Conservation (phyloP, 306 rosid species). For the Dalbergia oliveri region DNA sequence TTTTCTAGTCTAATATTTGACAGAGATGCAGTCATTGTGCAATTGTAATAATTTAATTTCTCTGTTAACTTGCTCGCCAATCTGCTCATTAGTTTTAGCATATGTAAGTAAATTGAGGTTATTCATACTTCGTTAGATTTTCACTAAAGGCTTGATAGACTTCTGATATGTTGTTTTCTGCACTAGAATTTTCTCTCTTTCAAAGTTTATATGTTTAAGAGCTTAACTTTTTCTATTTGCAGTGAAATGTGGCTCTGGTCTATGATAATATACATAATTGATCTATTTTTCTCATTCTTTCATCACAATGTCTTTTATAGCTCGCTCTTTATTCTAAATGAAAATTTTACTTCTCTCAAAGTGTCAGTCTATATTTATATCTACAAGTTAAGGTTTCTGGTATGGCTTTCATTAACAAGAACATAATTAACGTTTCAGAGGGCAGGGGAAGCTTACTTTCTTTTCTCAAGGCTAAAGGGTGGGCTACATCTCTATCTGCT, state of each 20-base stretch:
- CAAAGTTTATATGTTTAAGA: not conserved
- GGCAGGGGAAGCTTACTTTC: constrained; percentile 93
- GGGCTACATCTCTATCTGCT: constrained; percentile 90
- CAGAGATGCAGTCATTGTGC: not conserved
- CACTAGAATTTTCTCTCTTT: constrained; percentile 19
- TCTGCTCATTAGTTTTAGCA: constrained; percentile 15
- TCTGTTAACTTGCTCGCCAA: not conserved
- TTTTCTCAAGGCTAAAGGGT: constrained; percentile 84
- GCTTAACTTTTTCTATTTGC: constrained; percentile 12
- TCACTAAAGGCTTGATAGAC: constrained; percentile 44
- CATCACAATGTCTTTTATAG: not conserved
- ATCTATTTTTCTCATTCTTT: constrained; percentile 8
- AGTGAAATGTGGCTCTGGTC: not conserved
- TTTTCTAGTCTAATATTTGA: not conserved
- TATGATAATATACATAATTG: constrained; percentile 11
- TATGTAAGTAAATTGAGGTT: constrained; percentile 28
- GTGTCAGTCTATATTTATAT: constrained; percentile 27
- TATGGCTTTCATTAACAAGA: constrained; percentile 43
- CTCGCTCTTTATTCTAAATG: not conserved
- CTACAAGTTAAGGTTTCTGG: constrained; percentile 27
- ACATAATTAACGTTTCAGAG: constrained; percentile 66
- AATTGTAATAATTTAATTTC: not conserved
- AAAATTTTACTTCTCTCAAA: constrained; percentile 1
- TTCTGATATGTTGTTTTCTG: constrained; percentile 32
- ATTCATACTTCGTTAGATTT: constrained; percentile 48